phyloP scores from a whole-genome alignment of 2,329 filamentous ascomycete species.

The Fusarium citri region DNA sequence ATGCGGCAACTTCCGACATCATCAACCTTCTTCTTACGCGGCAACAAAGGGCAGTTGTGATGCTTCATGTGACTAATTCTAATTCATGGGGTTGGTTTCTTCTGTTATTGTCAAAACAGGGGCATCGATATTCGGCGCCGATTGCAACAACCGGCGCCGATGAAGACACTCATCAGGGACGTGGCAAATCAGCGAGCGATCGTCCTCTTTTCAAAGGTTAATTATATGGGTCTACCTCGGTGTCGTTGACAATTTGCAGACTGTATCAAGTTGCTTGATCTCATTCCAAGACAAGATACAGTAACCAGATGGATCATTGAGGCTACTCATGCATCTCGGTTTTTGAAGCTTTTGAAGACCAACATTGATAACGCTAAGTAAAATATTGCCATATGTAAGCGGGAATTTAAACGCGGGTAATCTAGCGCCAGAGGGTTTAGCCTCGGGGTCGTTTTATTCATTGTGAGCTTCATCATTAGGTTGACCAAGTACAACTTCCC shows the following conservation, averaged over 20 bases:
- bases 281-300: not conserved
- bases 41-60: not conserved
- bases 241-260: not conserved
- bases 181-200: conserved; percentile 23
- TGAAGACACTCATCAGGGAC: conserved; percentile 20
- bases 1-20: not conserved
- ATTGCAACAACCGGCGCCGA: conserved; percentile 28
- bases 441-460: conserved; percentile 9
- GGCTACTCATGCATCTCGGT: not conserved
- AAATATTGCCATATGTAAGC: conserved; percentile 28
- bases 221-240: conserved; percentile 26
- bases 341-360: not conserved
- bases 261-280: not conserved
- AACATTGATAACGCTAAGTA: conserved; percentile 9
- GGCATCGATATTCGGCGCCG: conserved; percentile 26
- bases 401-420: conserved; percentile 15
- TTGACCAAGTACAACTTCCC: conserved; percentile 5
- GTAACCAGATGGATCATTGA: not conserved
- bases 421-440: conserved; percentile 7
- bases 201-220: conserved; percentile 10
- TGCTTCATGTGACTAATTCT: conserved; percentile 12
- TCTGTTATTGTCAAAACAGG: conserved; percentile 3
- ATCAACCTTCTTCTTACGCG: not conserved
- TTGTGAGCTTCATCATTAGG: not conserved
- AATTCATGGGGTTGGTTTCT: conserved; percentile 3